Percentiles rank a stretch among this genome's conserved stretches.
phyloP scores from a whole-genome alignment of 495 filamentous ascomycete genomes.

The Stereocaulon alpinum region DNA sequence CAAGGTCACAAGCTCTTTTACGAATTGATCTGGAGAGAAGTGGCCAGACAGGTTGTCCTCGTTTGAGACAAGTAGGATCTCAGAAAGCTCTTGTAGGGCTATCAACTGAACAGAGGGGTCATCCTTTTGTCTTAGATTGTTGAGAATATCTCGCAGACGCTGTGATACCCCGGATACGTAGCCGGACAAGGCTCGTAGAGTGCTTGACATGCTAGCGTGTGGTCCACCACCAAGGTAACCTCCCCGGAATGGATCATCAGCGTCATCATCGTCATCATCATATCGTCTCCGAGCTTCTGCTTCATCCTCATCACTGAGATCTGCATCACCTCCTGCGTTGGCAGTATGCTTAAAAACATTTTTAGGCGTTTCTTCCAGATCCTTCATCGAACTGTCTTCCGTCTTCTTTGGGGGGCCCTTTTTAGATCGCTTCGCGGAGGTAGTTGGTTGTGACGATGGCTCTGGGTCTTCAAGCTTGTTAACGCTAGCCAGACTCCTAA shows the following conservation, averaged over 20 bases:
- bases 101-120: conserved; percentile 84
- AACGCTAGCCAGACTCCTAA: neutral
- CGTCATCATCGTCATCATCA: conserved; percentile 54
- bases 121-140: conserved; percentile 75
- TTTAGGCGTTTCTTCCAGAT: conserved; percentile 32
- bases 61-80: conserved; percentile 85
- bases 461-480: conserved; percentile 13
- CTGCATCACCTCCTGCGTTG: conserved; percentile 45
- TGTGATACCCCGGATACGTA: conserved; percentile 80
- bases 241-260: conserved; percentile 69
- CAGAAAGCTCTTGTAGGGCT: conserved; percentile 86
- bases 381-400: conserved; percentile 42
- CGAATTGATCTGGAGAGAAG: conserved; percentile 87
- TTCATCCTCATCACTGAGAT: conserved; percentile 51
- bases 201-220: conserved; percentile 61
- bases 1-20: conserved; percentile 84
- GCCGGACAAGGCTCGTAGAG: conserved; percentile 74
- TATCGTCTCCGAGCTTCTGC: conserved; percentile 33
- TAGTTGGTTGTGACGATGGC: conserved; percentile 12
- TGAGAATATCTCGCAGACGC: conserved; percentile 72
- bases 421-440: conserved; percentile 42
- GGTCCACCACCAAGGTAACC: conserved; percentile 59
- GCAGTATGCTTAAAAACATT: conserved; percentile 31
- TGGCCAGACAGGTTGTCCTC: conserved; percentile 95
- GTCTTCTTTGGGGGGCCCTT: conserved; percentile 46